Evolutionary conservation across 768 basidiomycete genomes (phyloP).

Genomic region (Termitomyces sp.): DNA sequence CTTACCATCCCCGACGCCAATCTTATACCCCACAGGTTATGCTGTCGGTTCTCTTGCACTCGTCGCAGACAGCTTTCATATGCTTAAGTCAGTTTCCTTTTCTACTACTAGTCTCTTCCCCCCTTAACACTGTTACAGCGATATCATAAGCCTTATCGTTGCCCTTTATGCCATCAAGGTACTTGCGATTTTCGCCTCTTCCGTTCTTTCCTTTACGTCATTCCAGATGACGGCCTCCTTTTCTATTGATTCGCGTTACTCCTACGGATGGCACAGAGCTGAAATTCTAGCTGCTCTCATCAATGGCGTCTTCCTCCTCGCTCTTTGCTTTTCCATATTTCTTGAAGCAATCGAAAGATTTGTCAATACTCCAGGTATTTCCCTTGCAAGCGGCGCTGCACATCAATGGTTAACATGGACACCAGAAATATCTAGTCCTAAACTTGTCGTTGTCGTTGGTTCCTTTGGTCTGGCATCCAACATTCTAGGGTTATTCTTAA

Average conservation of each 20-base stretch:
- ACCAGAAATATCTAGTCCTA: conserved; percentile 65
- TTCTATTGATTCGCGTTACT: conserved; percentile 71
- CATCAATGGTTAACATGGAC: conserved; percentile 35
- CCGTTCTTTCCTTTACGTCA: conserved; percentile 4
- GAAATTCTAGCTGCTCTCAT: conserved; percentile 54
- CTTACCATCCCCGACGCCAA: neutral
- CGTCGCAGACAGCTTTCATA: conserved; percentile 96
- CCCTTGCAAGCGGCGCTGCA: conserved; percentile 45
- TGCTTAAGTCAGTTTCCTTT: conserved; percentile 86
- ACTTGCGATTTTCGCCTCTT: neutral
- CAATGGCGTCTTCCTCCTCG: conserved; percentile 12
- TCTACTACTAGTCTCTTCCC: conserved; percentile 1
- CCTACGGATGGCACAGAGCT: conserved; percentile 99
- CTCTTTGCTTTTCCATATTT: conserved; percentile 2
- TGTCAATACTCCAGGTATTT: conserved; percentile 42
- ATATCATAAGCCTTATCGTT: conserved; percentile 92
- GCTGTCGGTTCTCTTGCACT: conserved; percentile 94
- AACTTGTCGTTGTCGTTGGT: conserved; percentile 63
- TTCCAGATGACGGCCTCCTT: conserved; percentile 60
- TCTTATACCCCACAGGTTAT: conserved; percentile 56
- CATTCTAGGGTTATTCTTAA: conserved; percentile 88
- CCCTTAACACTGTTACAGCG: conserved; percentile 55
- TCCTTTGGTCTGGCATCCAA: conserved; percentile 87
- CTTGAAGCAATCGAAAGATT: conserved; percentile 52
- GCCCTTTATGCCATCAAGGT: conserved; percentile 92